Conservation (phyloP, 129 eudicot genomes). For the Ambrosia artemisiifolia region DNA sequence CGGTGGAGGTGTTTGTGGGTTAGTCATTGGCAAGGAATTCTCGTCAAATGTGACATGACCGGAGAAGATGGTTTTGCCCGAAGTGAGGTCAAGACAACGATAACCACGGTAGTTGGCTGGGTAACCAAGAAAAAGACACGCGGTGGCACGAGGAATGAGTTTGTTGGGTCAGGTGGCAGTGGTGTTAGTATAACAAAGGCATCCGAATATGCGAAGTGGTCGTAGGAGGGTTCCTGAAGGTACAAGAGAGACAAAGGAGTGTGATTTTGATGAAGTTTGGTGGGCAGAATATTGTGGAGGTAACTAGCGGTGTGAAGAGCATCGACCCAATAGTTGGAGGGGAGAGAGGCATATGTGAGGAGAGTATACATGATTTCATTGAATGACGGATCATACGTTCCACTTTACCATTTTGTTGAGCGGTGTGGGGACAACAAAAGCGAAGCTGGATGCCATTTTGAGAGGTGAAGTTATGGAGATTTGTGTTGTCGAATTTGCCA, state of each 20-base stretch:
- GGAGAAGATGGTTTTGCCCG: background rate
- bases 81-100: slow-evolving; percentile 2
- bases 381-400: background rate
- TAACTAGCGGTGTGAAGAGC: no score
- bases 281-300: no score
- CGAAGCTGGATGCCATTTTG: no score
- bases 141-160: background rate
- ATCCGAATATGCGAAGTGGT: slow-evolving; percentile 1
- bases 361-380: slow-evolving; percentile 1
- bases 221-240: background rate
- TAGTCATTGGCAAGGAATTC: background rate
- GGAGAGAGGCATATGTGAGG: no score
- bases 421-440: no score
- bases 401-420: no score
- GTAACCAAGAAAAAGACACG: background rate
- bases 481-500: no score
- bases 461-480: no score
- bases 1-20: background rate
- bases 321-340: background rate
- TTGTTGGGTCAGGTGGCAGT: background rate
- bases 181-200: background rate
- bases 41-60: background rate
- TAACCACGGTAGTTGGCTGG: background rate
- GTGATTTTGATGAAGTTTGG: no score
- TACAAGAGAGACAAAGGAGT: background rate